A percentile compares a stretch with the other conserved stretches of the same genome.
Evolutionary conservation across 345 rosid species (phyloP).

Genomic region (Lepidium africanum): DNA sequence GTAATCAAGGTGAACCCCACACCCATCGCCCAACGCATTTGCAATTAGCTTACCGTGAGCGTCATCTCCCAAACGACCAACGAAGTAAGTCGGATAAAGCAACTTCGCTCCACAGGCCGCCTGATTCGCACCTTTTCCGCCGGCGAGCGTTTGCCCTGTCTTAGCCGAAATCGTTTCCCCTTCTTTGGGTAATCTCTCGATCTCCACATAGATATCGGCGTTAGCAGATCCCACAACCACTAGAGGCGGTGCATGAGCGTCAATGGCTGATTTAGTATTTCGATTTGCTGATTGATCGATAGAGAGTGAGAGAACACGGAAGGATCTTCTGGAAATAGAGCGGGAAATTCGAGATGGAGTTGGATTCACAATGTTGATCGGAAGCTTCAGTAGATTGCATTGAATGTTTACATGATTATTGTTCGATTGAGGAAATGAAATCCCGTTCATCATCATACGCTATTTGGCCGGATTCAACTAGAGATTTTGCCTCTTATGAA

Average conservation of each 20-base stretch:
- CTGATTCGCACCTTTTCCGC: conserved; percentile 95
- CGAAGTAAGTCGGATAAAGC: conserved; percentile 67
- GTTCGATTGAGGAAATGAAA: conserved; percentile 29
- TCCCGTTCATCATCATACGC: conserved; percentile 22
- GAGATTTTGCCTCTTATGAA: too few relatives aligned
- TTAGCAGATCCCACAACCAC: conserved; percentile 93
- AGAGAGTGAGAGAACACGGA: conserved; percentile 34
- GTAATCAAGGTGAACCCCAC: conserved; percentile 58
- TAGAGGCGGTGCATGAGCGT: conserved; percentile 38
- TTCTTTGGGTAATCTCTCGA: conserved; percentile 63
- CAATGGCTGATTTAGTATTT: not conserved
- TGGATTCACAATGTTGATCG: conserved; percentile 11
- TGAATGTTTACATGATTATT: conserved; percentile 2
- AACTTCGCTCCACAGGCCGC: conserved; percentile 83
- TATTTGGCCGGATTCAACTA: not conserved
- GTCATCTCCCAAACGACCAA: conserved; percentile 79
- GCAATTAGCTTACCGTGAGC: conserved; percentile 67
- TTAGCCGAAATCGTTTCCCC: conserved; percentile 86
- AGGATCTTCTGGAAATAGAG: not conserved
- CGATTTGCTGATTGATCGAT: conserved; percentile 20
- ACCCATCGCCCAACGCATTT: conserved; percentile 46
- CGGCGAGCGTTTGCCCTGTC: conserved; percentile 71
- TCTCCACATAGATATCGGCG: conserved; percentile 78
- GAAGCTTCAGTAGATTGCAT: conserved; percentile 10
- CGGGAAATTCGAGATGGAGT: conserved; percentile 7